Conservation (phyloP, 441 rosid genomes). For the Kokia cookei region DNA sequence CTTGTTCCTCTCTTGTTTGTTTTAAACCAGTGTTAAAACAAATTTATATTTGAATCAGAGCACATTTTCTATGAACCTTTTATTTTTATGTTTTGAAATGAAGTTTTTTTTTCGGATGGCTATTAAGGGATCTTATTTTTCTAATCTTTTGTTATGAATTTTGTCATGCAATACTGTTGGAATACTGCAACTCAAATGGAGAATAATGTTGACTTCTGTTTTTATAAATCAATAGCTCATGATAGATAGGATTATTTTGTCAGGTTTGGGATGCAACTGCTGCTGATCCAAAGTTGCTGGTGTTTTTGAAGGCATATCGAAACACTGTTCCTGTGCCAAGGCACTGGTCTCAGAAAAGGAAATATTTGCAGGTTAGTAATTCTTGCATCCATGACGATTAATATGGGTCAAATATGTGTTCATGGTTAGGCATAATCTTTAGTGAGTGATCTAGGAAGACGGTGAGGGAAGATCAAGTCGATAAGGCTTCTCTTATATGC, state of each 20-base stretch:
- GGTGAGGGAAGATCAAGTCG: constrained; percentile 57
- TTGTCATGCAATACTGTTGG: not conserved
- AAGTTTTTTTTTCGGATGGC: not conserved
- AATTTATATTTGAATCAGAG: not conserved
- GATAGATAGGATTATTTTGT: not conserved
- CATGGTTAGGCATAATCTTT: constrained; percentile 41
- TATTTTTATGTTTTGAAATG: not conserved
- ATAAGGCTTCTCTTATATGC: constrained; percentile 93
- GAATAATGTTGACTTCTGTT: not conserved
- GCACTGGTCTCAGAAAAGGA: constrained; percentile 99
- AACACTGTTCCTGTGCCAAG: constrained; percentile 98
- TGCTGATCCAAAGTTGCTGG: constrained; percentile 93
- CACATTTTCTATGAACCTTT: not conserved
- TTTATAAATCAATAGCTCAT: not conserved
- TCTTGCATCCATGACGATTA: constrained; percentile 9
- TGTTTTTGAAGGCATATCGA: constrained; percentile 84
- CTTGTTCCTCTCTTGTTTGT: not conserved
- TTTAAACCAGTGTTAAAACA: not conserved
- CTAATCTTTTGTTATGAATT: not conserved
- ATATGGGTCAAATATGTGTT: constrained; percentile 28
- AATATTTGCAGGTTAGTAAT: constrained; percentile 92
- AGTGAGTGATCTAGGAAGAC: constrained; percentile 38
- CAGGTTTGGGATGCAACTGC: constrained; percentile 99
- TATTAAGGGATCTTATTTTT: not conserved
- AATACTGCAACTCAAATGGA: not conserved